These are phyloP conservation scores for Botrytis porri DNA, from an alignment of 2,329 filamentous ascomycete genomes.

Conservation along the genomic window DNA sequence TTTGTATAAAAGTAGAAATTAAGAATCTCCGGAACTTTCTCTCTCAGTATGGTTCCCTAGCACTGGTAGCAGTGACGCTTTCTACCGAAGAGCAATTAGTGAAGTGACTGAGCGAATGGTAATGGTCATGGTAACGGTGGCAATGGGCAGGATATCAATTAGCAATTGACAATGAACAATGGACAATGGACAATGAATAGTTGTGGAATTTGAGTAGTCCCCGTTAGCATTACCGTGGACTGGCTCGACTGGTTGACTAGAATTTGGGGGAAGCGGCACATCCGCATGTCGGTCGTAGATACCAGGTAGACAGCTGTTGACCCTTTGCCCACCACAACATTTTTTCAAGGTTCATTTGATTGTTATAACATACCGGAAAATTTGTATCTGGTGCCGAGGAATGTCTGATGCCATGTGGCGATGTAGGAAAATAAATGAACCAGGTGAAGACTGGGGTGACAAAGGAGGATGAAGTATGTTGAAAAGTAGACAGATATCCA, in stretches of 20 bases:
- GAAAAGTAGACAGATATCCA: not conserved
- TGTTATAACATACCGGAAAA: conserved; percentile 6
- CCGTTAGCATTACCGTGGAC: not conserved
- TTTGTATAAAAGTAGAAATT: not conserved
- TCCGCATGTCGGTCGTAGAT: not conserved
- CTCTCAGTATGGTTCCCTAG: not conserved
- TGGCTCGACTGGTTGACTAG: not conserved
- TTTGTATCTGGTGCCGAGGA: not conserved
- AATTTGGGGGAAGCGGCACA: not conserved
- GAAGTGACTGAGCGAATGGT: not conserved
- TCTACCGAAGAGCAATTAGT: not conserved
- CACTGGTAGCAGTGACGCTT: not conserved
- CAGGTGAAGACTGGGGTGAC: not conserved
- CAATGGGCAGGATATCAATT: not conserved
- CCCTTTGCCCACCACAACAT: not conserved
- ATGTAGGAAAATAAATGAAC: not conserved
- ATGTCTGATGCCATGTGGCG: not conserved
- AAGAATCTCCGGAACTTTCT: not conserved
- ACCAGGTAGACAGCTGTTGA: not conserved
- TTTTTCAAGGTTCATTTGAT: not conserved
- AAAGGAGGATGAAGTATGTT: not conserved
- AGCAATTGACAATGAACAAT: not conserved
- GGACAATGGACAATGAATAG: not conserved
- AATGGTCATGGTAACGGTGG: not conserved
- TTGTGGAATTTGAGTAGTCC: not conserved